These are phyloP conservation scores for Epichloe gansuensis DNA, from an alignment of 2,329 filamentous ascomycete genomes.

Conservation along the genomic window DNA sequence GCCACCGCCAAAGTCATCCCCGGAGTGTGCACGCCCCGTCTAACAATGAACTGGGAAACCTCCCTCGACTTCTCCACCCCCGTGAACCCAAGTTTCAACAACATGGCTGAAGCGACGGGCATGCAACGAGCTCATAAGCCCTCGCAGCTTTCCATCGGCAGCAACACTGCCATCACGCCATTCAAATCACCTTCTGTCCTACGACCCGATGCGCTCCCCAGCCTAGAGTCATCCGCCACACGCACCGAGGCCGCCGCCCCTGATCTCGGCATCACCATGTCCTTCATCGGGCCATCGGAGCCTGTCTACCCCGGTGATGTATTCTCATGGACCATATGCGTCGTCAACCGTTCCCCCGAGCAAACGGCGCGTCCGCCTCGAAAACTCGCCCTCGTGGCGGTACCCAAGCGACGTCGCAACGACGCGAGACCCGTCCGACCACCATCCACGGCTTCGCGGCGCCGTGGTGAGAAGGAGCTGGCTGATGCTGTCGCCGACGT, in stretches of 20 bases:
- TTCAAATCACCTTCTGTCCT: conserved; percentile 43
- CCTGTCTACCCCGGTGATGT: conserved; percentile 49
- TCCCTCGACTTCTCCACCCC: conserved; percentile 55
- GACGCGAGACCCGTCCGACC: conserved; percentile 40
- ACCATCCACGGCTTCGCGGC: conserved; percentile 33
- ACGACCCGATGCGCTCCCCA: conserved; percentile 47
- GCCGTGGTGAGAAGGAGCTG: conserved; percentile 26
- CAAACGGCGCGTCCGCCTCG: conserved; percentile 33
- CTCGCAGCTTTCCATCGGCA: conserved; percentile 48
- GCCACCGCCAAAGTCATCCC: conserved; percentile 45
- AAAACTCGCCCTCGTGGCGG: conserved; percentile 56
- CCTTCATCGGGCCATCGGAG: conserved; percentile 48
- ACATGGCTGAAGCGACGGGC: conserved; percentile 34
- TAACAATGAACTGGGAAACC: conserved; percentile 56
- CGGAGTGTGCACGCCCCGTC: conserved; percentile 43
- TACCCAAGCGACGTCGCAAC: conserved; percentile 50
- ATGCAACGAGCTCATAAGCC: conserved; percentile 50
- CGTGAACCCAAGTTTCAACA: conserved; percentile 49
- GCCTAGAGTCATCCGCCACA: conserved; percentile 39
- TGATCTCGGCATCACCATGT: conserved; percentile 62
- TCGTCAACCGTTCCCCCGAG: conserved; percentile 55
- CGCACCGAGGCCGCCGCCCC: conserved; percentile 35
- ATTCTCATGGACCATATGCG: conserved; percentile 61
- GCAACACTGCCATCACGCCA: conserved; percentile 39
- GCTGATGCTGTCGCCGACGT: conserved; percentile 61